Base-by-base conservation (phyloP, 202 grass and related monocot genomes). In the Digitaria exilis region DNA sequence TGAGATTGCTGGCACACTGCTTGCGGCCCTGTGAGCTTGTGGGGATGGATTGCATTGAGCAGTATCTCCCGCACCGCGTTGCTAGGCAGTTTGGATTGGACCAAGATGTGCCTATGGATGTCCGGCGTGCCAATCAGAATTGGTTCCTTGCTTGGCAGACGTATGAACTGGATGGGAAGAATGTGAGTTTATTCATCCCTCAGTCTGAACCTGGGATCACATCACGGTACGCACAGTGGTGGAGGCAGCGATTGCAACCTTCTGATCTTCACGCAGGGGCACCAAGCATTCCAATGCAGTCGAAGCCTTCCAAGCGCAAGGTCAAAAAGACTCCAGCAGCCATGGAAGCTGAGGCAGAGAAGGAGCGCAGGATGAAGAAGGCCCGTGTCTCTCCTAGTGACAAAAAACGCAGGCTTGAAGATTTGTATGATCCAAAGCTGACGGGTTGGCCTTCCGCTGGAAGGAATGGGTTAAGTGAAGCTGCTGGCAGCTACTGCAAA, bases 11-110 rank as follows among this genome's bases (percentile, higher is more conserved):
- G 0, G 89, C 90, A 2, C 85, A 93, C 60, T 98, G 85, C 57
- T 58, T 98, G 42, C 90, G 35, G 52, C 80, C 80, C 73, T 91
- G 82, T 52, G 96, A 95, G 72, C 89, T 98, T 52, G 92, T 98
- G 26, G 96, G 96, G 25, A 41, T 88, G 2, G 90, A 98, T 83
- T 88, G 86, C 82, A 90, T 98, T 5, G 92, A 98, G 65, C 90
- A 88, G 44, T 98, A 98, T 70, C 91, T 98, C 45, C 96, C 96
- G 0, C 91, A 98, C 60, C 90, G 92, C 11, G 92, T 95, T 18
- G 87, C 92, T 31, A 98, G 91, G 89, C 92, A 98, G 86, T 95
- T 98, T 66, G 96, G 96, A 26, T 87, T 98, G 46, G 92, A 98
- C 82, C 96, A 98, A 75, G 96, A 98, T 76, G 75, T 98, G 71